Conservation (phyloP, 179 eudicot species). For the Beta lomatogona region DNA sequence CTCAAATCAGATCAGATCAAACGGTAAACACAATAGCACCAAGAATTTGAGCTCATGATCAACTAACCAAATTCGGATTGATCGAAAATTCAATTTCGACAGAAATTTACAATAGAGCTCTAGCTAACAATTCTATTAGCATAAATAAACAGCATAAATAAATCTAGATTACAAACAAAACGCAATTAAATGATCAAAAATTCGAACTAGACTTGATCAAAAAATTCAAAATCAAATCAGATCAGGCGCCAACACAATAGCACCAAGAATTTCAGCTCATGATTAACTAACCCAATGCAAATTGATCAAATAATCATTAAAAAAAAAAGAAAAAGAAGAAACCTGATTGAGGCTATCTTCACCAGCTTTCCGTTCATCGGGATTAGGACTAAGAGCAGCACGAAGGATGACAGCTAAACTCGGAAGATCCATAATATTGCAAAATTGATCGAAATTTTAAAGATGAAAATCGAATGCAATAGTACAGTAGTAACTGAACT, state of each 20-base stretch:
- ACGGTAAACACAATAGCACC: background rate
- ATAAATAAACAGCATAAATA: background rate
- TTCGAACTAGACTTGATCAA: background rate
- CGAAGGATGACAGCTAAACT: conserved; percentile 74
- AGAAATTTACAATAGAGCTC: too few species aligned
- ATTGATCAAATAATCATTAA: background rate
- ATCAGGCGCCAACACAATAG: conserved; percentile 2
- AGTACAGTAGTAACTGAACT: conserved; percentile 23
- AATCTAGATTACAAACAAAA: background rate
- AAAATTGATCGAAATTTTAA: background rate
- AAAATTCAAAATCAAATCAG: background rate
- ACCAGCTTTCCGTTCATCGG: conserved; percentile 90
- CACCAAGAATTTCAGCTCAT: background rate
- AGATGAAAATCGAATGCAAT: conserved; percentile 8
- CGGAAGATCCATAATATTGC: conserved; percentile 72
- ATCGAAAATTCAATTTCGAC: background rate
- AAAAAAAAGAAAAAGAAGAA: background rate
- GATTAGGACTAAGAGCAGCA: conserved; percentile 96
- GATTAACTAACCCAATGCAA: conserved; percentile 8
- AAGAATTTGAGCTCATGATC: background rate
- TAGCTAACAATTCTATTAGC: background rate
- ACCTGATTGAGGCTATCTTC: conserved; percentile 95
- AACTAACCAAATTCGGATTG: background rate
- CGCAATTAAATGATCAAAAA: background rate
- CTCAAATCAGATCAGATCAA: background rate